Conservation (phyloP, 768 basidiomycete species). For the Podaxis sp. region DNA sequence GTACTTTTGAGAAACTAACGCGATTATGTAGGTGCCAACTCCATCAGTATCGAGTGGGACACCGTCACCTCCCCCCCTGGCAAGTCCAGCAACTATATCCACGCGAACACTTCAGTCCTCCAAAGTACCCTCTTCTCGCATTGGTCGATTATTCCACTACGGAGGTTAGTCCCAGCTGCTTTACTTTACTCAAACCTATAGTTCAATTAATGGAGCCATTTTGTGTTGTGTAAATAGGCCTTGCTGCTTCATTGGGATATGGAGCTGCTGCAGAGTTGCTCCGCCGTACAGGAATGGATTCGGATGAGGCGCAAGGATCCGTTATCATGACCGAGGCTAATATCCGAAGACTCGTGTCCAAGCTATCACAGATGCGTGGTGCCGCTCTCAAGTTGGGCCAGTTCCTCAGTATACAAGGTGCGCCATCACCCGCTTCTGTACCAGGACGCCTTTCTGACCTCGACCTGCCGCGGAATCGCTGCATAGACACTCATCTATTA, state of each 20-base stretch:
- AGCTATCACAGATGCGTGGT: constrained; percentile 93
- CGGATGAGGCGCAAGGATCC: constrained; percentile 37
- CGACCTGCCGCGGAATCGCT: neutral
- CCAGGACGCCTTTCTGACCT: neutral
- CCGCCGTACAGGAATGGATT: constrained; percentile 56
- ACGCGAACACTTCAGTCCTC: constrained; percentile 68
- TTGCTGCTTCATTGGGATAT: constrained; percentile 85
- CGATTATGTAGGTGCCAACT: too few species aligned
- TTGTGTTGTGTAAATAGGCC: constrained; percentile 46
- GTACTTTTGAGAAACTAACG: too few species aligned
- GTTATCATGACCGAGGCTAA: constrained; percentile 92
- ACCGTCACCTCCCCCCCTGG: neutral
- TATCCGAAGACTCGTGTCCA: constrained; percentile 83
- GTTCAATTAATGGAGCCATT: neutral
- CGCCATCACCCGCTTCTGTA: constrained; percentile 6
- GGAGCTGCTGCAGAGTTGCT: constrained; percentile 89
- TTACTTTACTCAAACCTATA: neutral
- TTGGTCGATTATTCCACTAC: constrained; percentile 92
- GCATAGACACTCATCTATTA: constrained; percentile 80
- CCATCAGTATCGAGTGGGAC: neutral
- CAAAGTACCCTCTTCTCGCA: constrained; percentile 85
- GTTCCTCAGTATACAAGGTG: constrained; percentile 94
- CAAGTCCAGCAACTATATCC: constrained; percentile 19
- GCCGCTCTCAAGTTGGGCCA: constrained; percentile 97
- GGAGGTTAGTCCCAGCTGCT: constrained; percentile 55